Evolutionary conservation across 2,329 filamentous ascomycete genomes (phyloP), one percentile per base, ranked within the genome.

Genomic region (Gaeumannomyces tritici): DNA sequence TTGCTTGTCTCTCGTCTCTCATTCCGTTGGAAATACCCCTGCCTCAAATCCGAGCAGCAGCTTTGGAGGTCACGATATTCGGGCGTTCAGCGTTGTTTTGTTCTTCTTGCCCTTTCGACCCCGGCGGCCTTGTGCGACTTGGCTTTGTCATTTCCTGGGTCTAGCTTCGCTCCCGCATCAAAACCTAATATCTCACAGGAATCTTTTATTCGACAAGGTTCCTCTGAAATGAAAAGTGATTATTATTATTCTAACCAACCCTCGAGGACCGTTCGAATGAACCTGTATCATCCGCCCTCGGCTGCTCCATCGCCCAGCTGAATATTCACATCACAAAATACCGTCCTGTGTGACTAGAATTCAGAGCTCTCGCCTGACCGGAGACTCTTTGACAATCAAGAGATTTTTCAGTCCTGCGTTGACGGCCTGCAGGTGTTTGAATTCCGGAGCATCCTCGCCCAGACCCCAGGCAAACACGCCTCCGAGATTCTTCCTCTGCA

Each of bases 391-490:
- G 28, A 28, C 29, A 12, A 29, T 47, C 7, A 54, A 27, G 0
- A 63, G 57, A 29, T 60, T 55, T 18, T 65, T 64, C 59, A 74
- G 55, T 6, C 69, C 69, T 11, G 69, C 60, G 61, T 66, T 69
- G 27, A 74, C 66, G 4, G 75, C 75, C 42, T 65, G 65, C 13
- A 82, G 70, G 62, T 78, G 78, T 26, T 69, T 66, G 63, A 77
- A 83, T 3, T 68, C 62, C 0, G 77, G 75, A 2, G 77, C 80
- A 63, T 91, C 89, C 73, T 91, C 88, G 2, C 87, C 89, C 63
- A 91, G 69, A 26, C 86, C 88, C 89, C 88, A 91, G 0, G 88
- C 88, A 79, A 91, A 90, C 5, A 89, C 83, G 21, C 89, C 89
- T 1, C 89, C 88, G 0, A 91, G 71, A 1, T 75, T 72, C 69